Percentiles rank a stretch among this genome's conserved stretches.
Evolutionary conservation across 2,329 filamentous ascomycete genomes (phyloP).

Genomic region (Fonsecaea pedrosoi): DNA sequence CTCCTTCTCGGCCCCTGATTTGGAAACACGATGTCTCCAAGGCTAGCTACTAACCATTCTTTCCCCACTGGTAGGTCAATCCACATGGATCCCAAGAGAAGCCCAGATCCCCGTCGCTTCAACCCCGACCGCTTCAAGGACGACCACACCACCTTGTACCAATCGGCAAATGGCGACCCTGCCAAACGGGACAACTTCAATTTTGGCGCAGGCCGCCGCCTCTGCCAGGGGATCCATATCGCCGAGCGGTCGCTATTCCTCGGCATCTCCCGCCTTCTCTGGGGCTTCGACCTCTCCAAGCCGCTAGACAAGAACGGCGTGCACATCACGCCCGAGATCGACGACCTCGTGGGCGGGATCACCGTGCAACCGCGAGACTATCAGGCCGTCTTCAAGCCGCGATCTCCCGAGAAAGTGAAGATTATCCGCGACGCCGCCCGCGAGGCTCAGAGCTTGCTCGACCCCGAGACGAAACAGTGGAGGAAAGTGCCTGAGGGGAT

Average conservation of each 20-base stretch:
- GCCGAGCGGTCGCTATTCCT: conserved; percentile 44
- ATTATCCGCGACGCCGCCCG: background rate
- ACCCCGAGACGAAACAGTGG: conserved; percentile 43
- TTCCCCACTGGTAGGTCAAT: background rate
- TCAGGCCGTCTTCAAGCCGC: background rate
- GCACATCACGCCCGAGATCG: conserved; percentile 29
- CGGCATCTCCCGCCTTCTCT: conserved; percentile 41
- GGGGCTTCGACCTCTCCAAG: conserved; percentile 43
- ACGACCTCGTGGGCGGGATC: background rate
- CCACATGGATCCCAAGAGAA: conserved; percentile 42
- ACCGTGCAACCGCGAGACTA: background rate
- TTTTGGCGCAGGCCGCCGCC: conserved; percentile 44
- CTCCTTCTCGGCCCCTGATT: no score
- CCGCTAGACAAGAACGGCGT: conserved; percentile 21
- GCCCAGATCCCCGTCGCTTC: conserved; percentile 43
- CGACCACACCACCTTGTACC: conserved; percentile 41
- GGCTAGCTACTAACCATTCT: no score
- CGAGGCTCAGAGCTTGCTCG: conserved; percentile 31
- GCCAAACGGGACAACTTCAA: conserved; percentile 40
- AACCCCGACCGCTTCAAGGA: conserved; percentile 43
- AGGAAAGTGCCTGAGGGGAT: conserved; percentile 33
- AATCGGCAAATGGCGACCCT: conserved; percentile 45
- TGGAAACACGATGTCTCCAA: no score
- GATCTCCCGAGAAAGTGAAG: background rate
- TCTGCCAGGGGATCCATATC: conserved; percentile 46